phyloP scores from a whole-genome alignment of 768 basidiomycete species.

The Mycena leptocephala region DNA sequence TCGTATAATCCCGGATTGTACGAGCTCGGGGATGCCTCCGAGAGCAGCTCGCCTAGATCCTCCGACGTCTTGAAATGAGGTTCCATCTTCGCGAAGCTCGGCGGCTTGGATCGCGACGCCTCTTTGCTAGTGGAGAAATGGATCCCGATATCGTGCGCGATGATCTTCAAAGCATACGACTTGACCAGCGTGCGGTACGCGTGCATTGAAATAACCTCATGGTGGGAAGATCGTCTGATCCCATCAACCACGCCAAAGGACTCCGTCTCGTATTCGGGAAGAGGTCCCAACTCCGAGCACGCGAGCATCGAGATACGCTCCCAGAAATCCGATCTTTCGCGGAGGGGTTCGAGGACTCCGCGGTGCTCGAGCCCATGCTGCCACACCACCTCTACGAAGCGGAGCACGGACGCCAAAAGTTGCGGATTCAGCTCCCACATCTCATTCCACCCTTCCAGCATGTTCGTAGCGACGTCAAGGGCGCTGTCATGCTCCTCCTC shows the following conservation, averaged over 20 bases:
- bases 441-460: slow-evolving; percentile 79
- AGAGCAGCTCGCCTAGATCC: slow-evolving; percentile 74
- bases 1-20: slow-evolving; percentile 86
- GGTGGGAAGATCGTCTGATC: slow-evolving; percentile 67
- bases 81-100: slow-evolving; percentile 74
- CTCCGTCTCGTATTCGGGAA: slow-evolving; percentile 76
- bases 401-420: slow-evolving; percentile 80
- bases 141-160: slow-evolving; percentile 83
- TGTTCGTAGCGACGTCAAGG: slow-evolving; percentile 76
- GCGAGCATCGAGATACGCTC: slow-evolving; percentile 74
- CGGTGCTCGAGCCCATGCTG: slow-evolving; percentile 86
- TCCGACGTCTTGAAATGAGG: slow-evolving; percentile 74
- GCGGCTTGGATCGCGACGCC: slow-evolving; percentile 63
- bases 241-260: slow-evolving; percentile 66
- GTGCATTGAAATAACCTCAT: slow-evolving; percentile 75
- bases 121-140: slow-evolving; percentile 61
- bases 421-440: slow-evolving; percentile 87
- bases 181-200: slow-evolving; percentile 82
- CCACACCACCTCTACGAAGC: slow-evolving; percentile 87
- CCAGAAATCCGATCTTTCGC: slow-evolving; percentile 79
- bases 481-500: slow-evolving; percentile 69
- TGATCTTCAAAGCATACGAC: slow-evolving; percentile 81
- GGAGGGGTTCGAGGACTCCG: slow-evolving; percentile 67
- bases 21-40: slow-evolving; percentile 78
- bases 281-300: slow-evolving; percentile 80